A percentile compares a stretch with the other conserved stretches of the same genome.
Conservation (phyloP, 108 stramenopile species). For the Nitzschia sp. region DNA sequence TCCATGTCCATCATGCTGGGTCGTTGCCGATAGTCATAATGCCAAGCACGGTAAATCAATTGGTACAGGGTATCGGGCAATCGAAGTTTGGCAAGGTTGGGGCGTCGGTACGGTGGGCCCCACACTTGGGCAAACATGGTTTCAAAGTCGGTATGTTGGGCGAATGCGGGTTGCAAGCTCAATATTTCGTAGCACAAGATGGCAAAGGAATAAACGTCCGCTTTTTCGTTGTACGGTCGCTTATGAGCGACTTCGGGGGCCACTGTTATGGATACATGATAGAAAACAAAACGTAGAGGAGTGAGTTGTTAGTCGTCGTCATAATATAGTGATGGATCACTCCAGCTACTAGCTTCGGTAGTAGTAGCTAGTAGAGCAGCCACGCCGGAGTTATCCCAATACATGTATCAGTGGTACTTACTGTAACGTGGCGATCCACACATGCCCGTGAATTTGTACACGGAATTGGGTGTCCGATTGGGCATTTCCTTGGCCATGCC, state of each 20-base stretch:
- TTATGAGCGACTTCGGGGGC: slow-evolving; percentile 32
- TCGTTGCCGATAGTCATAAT: neutral
- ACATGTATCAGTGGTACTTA: no score
- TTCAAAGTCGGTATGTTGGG: neutral
- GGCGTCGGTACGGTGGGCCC: slow-evolving; percentile 4
- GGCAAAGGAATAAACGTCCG: slow-evolving; percentile 80
- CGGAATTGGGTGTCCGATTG: slow-evolving; percentile 1
- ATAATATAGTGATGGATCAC: no score
- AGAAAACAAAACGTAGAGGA: no score
- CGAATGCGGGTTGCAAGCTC: slow-evolving; percentile 17
- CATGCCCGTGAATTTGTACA: slow-evolving; percentile 62
- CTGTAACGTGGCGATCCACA: slow-evolving; percentile 62
- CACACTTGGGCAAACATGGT: slow-evolving; percentile 5
- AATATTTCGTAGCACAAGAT: slow-evolving; percentile 71
- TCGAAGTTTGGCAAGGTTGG: slow-evolving; percentile 6
- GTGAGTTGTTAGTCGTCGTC: no score
- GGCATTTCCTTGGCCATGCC: slow-evolving; percentile 53
- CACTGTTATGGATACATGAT: no score
- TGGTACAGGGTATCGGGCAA: neutral
- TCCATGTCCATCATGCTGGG: slow-evolving; percentile 6
- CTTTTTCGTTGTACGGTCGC: slow-evolving; percentile 56
- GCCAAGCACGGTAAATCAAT: neutral
- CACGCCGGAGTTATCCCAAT: no score
- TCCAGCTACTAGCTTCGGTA: no score
- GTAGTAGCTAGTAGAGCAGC: no score